Percentiles rank a stretch among this genome's conserved stretches.
Evolutionary conservation across 371 early-diverging fungal species (phyloP).

Genomic region (Fennellomyces sp.): DNA sequence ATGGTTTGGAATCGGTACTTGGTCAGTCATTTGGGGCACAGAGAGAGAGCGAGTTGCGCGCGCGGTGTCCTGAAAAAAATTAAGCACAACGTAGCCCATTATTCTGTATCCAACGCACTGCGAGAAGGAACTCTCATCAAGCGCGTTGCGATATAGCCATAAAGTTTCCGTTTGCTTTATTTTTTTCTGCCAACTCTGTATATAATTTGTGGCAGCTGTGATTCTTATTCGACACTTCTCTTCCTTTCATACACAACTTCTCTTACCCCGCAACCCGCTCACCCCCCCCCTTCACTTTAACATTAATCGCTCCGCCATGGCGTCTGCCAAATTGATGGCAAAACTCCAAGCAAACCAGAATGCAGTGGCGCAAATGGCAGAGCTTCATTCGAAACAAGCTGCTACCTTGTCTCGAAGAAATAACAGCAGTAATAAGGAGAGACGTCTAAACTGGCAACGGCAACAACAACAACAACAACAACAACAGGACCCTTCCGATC

Average conservation of each 20-base stretch:
- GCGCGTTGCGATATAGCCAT: too few relatives aligned
- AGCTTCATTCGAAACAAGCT: slow-evolving; percentile 43
- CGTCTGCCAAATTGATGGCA: slow-evolving; percentile 45
- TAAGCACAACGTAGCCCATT: too few relatives aligned
- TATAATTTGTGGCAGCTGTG: too few relatives aligned
- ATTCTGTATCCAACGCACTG: too few relatives aligned
- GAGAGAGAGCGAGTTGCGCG: neutral
- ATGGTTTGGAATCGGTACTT: too few relatives aligned
- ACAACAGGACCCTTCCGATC: slow-evolving; percentile 4
- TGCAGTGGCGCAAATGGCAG: slow-evolving; percentile 43
- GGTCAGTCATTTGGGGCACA: too few relatives aligned
- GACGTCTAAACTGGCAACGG: slow-evolving; percentile 7
- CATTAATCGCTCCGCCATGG: slow-evolving; percentile 32
- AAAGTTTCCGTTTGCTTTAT: too few relatives aligned
- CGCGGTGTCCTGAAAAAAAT: too few relatives aligned
- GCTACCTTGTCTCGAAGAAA: slow-evolving; percentile 20
- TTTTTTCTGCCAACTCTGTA: too few relatives aligned
- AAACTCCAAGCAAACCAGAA: slow-evolving; percentile 44
- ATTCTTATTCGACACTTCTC: too few relatives aligned
- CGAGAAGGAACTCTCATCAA: too few relatives aligned
- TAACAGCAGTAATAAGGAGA: slow-evolving; percentile 12
- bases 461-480: slow-evolving; percentile 11
- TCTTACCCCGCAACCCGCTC: too few relatives aligned
- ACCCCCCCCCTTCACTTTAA: neutral
- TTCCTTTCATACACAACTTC: neutral